These are phyloP conservation scores for Canavalia ensiformis DNA, from an alignment of 306 rosid genomes.

Conservation along the genomic window DNA sequence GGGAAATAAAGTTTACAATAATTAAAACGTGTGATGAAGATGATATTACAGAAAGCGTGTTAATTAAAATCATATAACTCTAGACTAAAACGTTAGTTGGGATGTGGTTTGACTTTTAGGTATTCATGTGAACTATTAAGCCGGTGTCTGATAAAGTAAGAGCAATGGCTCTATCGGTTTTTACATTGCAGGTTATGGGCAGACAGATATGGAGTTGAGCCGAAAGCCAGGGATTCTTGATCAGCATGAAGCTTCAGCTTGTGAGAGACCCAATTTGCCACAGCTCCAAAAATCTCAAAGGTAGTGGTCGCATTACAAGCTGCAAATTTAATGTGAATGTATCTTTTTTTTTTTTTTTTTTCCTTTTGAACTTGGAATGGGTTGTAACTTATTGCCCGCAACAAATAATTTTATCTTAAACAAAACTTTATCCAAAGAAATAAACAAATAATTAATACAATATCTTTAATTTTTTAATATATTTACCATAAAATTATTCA, in stretches of 20 bases:
- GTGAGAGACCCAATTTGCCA: slow-evolving; percentile 45
- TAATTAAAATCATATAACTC: too few relatives aligned
- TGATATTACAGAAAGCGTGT: too few relatives aligned
- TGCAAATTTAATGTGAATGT: not conserved
- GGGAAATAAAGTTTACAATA: not conserved
- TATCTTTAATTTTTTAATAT: too few relatives aligned
- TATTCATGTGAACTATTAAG: slow-evolving; percentile 55
- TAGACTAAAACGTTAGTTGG: slow-evolving; percentile 12
- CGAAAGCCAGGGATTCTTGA: slow-evolving; percentile 53
- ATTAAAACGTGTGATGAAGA: too few relatives aligned
- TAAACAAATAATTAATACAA: too few relatives aligned
- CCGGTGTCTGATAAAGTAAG: slow-evolving; percentile 59
- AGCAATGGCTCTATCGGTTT: slow-evolving; percentile 41
- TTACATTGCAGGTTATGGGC: slow-evolving; percentile 67
- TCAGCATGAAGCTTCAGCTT: slow-evolving; percentile 48
- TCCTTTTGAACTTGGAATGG: not conserved
- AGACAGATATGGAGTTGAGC: slow-evolving; percentile 53
- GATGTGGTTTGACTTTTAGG: slow-evolving; percentile 27
- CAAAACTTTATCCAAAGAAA: too few relatives aligned
- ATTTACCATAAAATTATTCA: too few relatives aligned
- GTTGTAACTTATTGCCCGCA: too few relatives aligned
- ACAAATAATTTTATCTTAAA: too few relatives aligned
- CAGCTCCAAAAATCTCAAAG: slow-evolving; percentile 45
- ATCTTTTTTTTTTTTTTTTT: not conserved
- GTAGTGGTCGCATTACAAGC: slow-evolving; percentile 42